Base-by-base conservation (phyloP, 768 basidiomycete genomes). In the Lentinus tigrinus region DNA sequence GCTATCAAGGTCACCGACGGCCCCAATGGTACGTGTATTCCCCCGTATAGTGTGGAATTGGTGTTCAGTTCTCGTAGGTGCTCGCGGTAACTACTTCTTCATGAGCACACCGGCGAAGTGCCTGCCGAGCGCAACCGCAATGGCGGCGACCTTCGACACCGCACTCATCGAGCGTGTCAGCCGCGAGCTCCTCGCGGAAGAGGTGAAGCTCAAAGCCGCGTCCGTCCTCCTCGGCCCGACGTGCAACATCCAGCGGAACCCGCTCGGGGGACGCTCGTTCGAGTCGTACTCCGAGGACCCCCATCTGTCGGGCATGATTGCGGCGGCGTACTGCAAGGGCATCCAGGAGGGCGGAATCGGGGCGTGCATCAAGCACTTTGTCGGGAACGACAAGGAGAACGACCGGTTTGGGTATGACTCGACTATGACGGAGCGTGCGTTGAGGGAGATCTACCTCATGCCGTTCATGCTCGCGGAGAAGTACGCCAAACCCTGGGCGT, bases 221-320 rank as follows among this genome's bases (percentile, higher is more conserved):
- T 85, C 87, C 13, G 71, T 90, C 2, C 75, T 91, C 28, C 81
- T 93, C 17, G 92, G 85, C 0, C 92, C 91, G 0, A 93, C 91
- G 0, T 89, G 88, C 68, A 93, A 94, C 68, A 91, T 91, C 49
- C 91, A 92, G 71, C 82, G 92, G 31, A 88, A 78, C 65, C 88
- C 88, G 23, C 80, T 89, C 10, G 88, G 88, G 10, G 88, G 88
- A 27, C 77, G 63, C 19, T 64, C 70, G 57, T 89, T 91, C 63
- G 89, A 91, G 67, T 85, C 84, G 54, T 91, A 89, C 72, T 87
- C 89, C 0, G 89, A 92, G 65, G 90, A 93, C 61, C 90, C 91
- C 0, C 72, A 81, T 58, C 77, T 93, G 4, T 88, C 88, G 6
- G 91, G 91, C 8, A 75, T 81, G 61, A 78, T 89, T 17, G 82